Evolutionary conservation across 192 early-diverging fungal genomes (phyloP).

Genomic region (Polychytrium aggregatum): DNA sequence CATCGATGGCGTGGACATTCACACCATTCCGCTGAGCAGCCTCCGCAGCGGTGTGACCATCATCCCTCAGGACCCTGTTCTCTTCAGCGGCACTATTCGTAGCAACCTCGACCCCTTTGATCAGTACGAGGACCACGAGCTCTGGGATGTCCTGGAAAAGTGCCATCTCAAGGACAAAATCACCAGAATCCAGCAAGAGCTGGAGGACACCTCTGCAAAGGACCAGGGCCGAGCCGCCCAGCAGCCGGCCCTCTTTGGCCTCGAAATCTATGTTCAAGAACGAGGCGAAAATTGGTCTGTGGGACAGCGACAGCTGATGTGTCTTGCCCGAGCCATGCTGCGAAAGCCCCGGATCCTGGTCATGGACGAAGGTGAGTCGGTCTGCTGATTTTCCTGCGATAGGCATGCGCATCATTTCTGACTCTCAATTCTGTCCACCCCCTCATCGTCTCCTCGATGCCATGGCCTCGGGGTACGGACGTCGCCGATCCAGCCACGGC

Average conservation of each 20-base stretch:
- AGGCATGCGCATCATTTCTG: constrained; percentile 12
- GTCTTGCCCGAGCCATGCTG: constrained; percentile 27
- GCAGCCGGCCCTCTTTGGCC: too few species aligned
- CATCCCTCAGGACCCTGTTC: constrained; percentile 63
- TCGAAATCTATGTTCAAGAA: too few species aligned
- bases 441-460: constrained; percentile 22
- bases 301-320: constrained; percentile 25
- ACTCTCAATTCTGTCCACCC: too few species aligned
- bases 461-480: too few species aligned
- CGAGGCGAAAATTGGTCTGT: constrained; percentile 76
- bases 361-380: constrained; percentile 42
- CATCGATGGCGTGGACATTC: constrained; percentile 60
- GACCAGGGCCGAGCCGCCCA: constrained; percentile 55
- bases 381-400: too few species aligned
- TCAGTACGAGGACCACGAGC: constrained; percentile 36
- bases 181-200: constrained; percentile 40
- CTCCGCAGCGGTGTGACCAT: constrained; percentile 57
- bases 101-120: constrained; percentile 68
- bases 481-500: constrained; percentile 32
- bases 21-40: constrained; percentile 36
- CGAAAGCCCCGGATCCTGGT: constrained; percentile 16
- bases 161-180: constrained; percentile 33
- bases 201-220: constrained; percentile 51
- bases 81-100: constrained; percentile 37
- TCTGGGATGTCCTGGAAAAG: constrained; percentile 44